phyloP scores from a whole-genome alignment of 805 yeast species.

The Metschnikowia anglica region DNA sequence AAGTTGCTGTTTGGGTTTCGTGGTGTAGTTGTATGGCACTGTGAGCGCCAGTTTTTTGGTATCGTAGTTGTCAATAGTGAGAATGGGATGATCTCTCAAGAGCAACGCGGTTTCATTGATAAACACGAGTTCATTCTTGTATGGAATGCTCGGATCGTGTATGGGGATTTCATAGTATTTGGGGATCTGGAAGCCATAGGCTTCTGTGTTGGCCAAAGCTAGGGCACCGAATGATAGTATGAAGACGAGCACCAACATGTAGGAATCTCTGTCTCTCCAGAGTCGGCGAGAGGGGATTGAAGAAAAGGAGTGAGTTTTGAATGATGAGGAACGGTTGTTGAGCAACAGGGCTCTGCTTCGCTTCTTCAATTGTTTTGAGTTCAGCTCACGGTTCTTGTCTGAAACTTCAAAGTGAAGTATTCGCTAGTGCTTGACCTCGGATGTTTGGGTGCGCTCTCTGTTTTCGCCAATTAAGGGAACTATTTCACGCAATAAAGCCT shows the following conservation, averaged over 20 bases:
- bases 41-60: slow-evolving; percentile 5
- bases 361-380: too few relatives aligned
- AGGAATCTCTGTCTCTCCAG: not conserved
- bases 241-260: slow-evolving; percentile 1
- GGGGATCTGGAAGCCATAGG: slow-evolving; percentile 32
- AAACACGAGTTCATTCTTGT: not conserved
- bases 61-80: slow-evolving; percentile 10
- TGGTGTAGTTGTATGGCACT: slow-evolving; percentile 16
- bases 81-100: slow-evolving; percentile 17
- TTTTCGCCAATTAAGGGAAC: not conserved
- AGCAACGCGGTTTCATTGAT: slow-evolving; percentile 18
- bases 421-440: too few relatives aligned
- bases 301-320: not conserved
- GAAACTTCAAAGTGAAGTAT: too few relatives aligned
- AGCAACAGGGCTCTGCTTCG: too few relatives aligned
- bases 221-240: slow-evolving; percentile 6
- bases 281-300: not conserved
- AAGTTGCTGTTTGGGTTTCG: slow-evolving; percentile 16
- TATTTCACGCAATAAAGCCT: not conserved
- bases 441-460: slow-evolving; percentile 11
- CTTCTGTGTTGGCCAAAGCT: slow-evolving; percentile 38
- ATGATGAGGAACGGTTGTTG: not conserved
- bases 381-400: too few relatives aligned
- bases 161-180: slow-evolving; percentile 35
- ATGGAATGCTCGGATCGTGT: not conserved